Base-by-base conservation (phyloP, 768 basidiomycete species). In the Hygrocybe punicea region DNA sequence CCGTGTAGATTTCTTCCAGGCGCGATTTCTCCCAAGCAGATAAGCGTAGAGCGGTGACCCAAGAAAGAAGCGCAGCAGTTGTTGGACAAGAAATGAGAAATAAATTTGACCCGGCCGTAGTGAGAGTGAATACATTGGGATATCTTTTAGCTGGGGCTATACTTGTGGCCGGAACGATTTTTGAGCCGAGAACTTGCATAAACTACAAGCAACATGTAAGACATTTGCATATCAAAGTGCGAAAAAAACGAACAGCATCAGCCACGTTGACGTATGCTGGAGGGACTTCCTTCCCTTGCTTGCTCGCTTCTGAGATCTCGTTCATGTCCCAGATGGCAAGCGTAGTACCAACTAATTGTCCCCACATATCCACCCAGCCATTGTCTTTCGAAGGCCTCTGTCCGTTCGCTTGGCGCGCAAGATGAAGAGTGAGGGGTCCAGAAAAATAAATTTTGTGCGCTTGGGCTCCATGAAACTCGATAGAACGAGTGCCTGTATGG, bases 1-100 rank as follows among this genome's bases (percentile, higher is more conserved):
- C 95, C 0, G 97, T 98, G 69, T 98, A 98, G 58, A 99, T 93
- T 75, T 99, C 96, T 71, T 97, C 93, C 14, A 98, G 79, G 42
- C 93, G 85, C 1, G 91, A 87, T 67, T 95, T 93, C 73, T 99
- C 97, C 93, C 94, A 99, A 51, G 89, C 82, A 9, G 89, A 85
- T 4, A 99, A 80, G 14, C 97, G 86, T 36, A 98, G 78, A 4
- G 93, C 93, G 19, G 92, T 86, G 7, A 91, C 86, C 96, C 96
- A 98, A n/a, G 87, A 84, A 33, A 89, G 78, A 53, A 95, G 78
- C 14, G 85, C 81, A 44, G 76, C 69, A 25, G 85, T 82, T 19
- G 80, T 80, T 16, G 88, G 87, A 67, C 93, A 95, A 8, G 93
- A 89, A 74, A 98, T 95, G 3, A 96, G 73, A 34, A 94, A 75